Percentiles rank a stretch among this genome's conserved stretches.
phyloP scores from a whole-genome alignment of 2,329 filamentous ascomycete genomes.

The Claviceps citrina region DNA sequence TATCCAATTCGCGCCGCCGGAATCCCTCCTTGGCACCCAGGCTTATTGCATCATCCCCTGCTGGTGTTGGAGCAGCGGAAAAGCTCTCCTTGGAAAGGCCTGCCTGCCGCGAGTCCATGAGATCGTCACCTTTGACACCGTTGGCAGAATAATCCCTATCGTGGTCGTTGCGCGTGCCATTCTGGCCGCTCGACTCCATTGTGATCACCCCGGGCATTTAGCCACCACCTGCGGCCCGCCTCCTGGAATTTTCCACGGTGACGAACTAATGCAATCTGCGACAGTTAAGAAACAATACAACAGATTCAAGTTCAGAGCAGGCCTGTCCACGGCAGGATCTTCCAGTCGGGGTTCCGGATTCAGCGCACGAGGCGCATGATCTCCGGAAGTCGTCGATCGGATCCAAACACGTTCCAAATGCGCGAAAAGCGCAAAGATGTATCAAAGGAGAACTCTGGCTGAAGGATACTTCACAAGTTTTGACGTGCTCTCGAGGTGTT shows the following conservation, averaged over 20 bases:
- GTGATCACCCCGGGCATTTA: slow-evolving; percentile 38
- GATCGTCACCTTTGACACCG: slow-evolving; percentile 26
- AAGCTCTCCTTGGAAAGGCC: slow-evolving; percentile 20
- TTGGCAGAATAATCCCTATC: slow-evolving; percentile 33
- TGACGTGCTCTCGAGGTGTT: too few relatives aligned
- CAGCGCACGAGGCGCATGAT: slow-evolving; percentile 6
- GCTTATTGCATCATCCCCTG: slow-evolving; percentile 6
- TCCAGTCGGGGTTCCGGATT: slow-evolving; percentile 2
- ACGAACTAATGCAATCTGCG: background rate
- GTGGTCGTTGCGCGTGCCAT: slow-evolving; percentile 39
- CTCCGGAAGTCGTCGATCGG: background rate
- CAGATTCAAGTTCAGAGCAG: background rate
- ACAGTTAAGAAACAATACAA: background rate
- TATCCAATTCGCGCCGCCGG: background rate
- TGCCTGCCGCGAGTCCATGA: slow-evolving; percentile 10
- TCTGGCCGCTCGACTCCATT: slow-evolving; percentile 40
- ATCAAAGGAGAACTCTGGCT: background rate
- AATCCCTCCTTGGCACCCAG: slow-evolving; percentile 14
- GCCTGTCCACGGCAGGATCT: background rate
- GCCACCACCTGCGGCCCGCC: slow-evolving; percentile 7
- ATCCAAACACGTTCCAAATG: background rate
- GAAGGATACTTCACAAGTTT: background rate
- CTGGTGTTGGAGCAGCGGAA: slow-evolving; percentile 3
- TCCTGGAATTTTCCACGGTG: background rate
- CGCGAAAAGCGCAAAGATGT: too few relatives aligned